Evolutionary conservation across 441 rosid species (phyloP), one percentile per base, ranked within the genome.

Genomic region (Gossypium aridum): DNA sequence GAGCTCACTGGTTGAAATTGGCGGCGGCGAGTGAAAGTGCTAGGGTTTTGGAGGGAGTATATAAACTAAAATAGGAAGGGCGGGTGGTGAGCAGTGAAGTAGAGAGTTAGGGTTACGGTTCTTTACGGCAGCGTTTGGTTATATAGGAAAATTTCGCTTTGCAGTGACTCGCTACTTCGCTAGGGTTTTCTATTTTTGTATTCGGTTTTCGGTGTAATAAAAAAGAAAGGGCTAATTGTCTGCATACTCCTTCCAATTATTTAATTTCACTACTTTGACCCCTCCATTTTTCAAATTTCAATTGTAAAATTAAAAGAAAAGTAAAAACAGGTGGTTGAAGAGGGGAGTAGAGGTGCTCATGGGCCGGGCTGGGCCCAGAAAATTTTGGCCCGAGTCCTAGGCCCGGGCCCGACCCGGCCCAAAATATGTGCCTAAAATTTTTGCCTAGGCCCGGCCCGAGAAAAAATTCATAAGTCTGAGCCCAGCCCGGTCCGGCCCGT

Each of bases 91-190:
- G 19, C 10, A 31, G 4, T 55, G 16, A 10, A 39, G 51, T 14
- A 37, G 23, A 22, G 74, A 56, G 54, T 25, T 71, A 71, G 74
- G 74, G 74, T 56, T 71, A 55, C 34, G 20, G 64, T 20, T 10
- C 37, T 54, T 54, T 28, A 54, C 63, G 63, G 60, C 73, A 53
- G 62, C 63, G 73, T 70, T 70, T 54, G 26, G 25, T 54, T 54
- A 31, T 31, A 69, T 69, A 51, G 39, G 47, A 69, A 69, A 23
- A 14, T 25, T 69, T 51, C 7, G 19, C 22, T 13, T 51, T 14
- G 55, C 55, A n/a, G 19, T n/a, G 17, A 4, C 56, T n/a, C n/a
- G n/a, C n/a, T n/a, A n/a, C n/a, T n/a, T 14, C 20, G 57, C 20
- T 53, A 53, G 57, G 57, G 57, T 51, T 51, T 51, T 51, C 19